Base-by-base conservation (phyloP, 768 basidiomycete genomes). In the Lenzites betulinus region DNA sequence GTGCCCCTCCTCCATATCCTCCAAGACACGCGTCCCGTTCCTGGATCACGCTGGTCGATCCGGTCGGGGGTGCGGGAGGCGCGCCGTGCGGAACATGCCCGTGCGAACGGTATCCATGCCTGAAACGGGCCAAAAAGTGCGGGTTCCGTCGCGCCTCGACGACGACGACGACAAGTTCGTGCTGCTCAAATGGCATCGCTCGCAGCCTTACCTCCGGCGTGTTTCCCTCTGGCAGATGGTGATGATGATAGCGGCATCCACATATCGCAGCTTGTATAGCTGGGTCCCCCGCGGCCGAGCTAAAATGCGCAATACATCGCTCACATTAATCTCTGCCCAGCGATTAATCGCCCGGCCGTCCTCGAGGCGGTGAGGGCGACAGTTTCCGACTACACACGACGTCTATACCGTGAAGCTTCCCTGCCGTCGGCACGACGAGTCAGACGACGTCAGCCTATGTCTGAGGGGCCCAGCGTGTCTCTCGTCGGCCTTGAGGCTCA, bases 201-300 rank as follows among this genome's bases (percentile, higher is more conserved):
- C 54, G 49, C 60, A 61, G 60, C 20, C 36, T 39, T 33, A 39
- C 38, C 39, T 38, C 60, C 49, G 54, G 60, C 60, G 36, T 55
- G 60, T 55, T 61, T 46, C 60, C 39, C 48, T 55, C 16, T 61
- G 60, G 54, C 60, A 61, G 60, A 61, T 61, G 53, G 54, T 61
- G 60, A 61, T 61, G 60, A 38, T 44, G 54, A 23, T 51, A 42
- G 7, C n/a, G n/a, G n/a, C 30, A 46, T 51, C 47, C 38, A 30
- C 26, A 33, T 33, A 33, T 35, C 39, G 42, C 41, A 9, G 22
- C 30, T 39, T 13, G 13, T 15, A 39, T 25, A 18, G 20, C n/a
- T 33, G 30, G 30, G 6, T 33, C 11, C 30, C 58, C 47, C 20
- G 11, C 11, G 35, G 26, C 38, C 28, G 30, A 48, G 42, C 58